Conservation (phyloP, 2,329 filamentous ascomycete genomes). For the Fusarium globosum region DNA sequence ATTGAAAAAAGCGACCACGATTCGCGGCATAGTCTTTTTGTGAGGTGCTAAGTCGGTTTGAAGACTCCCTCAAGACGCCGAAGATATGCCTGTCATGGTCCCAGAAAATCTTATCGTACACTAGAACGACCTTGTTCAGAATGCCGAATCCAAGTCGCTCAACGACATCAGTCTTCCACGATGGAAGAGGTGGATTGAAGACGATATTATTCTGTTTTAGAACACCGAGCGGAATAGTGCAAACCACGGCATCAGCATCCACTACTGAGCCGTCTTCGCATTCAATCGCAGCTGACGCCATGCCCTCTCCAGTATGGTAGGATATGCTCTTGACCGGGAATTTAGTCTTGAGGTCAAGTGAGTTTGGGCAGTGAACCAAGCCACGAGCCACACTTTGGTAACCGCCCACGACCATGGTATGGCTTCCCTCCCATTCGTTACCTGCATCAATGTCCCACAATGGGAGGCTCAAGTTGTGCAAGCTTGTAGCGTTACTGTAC, state of each 20-base stretch:
- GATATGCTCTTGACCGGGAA: slow-evolving; percentile 77
- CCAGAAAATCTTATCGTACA: slow-evolving; percentile 93
- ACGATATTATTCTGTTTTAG: slow-evolving; percentile 82
- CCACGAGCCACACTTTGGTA: slow-evolving; percentile 95
- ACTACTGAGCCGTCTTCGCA: slow-evolving; percentile 82
- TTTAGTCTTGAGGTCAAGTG: slow-evolving; percentile 80
- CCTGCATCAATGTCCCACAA: slow-evolving; percentile 98
- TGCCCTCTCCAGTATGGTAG: slow-evolving; percentile 64
- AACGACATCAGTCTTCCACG: slow-evolving; percentile 86
- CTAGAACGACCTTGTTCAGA: slow-evolving; percentile 93
- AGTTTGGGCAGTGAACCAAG: slow-evolving; percentile 79
- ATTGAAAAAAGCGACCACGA: slow-evolving; percentile 94
- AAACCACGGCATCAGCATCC: slow-evolving; percentile 90
- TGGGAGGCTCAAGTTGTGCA: slow-evolving; percentile 85
- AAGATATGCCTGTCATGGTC: slow-evolving; percentile 91
- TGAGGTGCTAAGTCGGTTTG: slow-evolving; percentile 74
- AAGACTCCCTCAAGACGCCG: slow-evolving; percentile 83
- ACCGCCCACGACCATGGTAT: slow-evolving; percentile 92
- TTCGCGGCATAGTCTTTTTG: slow-evolving; percentile 82
- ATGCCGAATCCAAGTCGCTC: slow-evolving; percentile 89
- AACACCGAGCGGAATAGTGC: slow-evolving; percentile 90
- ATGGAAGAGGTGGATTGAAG: slow-evolving; percentile 92
- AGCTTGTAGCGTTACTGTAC: slow-evolving; percentile 93
- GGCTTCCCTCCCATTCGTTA: slow-evolving; percentile 95
- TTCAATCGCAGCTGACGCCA: slow-evolving; percentile 69